These are phyloP conservation scores for Calvatia gigantea DNA, from an alignment of 768 basidiomycete genomes.

Conservation along the genomic window DNA sequence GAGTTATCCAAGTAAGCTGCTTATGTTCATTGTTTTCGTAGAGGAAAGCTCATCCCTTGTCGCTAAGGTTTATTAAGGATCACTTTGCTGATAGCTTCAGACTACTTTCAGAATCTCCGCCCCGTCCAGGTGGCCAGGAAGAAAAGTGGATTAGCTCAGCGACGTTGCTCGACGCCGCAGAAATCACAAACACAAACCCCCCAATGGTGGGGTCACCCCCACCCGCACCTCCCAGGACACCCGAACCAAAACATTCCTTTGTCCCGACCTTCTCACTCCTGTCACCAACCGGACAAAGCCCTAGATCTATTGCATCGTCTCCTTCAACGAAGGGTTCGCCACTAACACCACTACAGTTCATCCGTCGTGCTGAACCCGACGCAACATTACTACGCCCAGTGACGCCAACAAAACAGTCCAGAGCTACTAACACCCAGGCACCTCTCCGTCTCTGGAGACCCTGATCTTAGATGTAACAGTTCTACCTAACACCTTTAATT, in stretches of 20 bases:
- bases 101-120: conserved; percentile 63
- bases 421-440: conserved; percentile 30
- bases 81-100: conserved; percentile 86
- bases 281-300: conserved; percentile 51
- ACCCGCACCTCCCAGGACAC: conserved; percentile 53
- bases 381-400: conserved; percentile 46
- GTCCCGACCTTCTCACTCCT: conserved; percentile 69
- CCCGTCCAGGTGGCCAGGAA: conserved; percentile 47
- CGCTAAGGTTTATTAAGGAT: conserved; percentile 86
- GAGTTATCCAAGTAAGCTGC: conserved; percentile 80
- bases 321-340: conserved; percentile 62
- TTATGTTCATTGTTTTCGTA: neutral
- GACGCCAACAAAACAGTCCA: conserved; percentile 60
- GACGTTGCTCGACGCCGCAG: conserved; percentile 58
- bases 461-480: conserved; percentile 25
- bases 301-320: conserved; percentile 46
- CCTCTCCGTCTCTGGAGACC: conserved; percentile 66
- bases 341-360: conserved; percentile 78
- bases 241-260: conserved; percentile 55
- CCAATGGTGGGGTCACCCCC: conserved; percentile 23
- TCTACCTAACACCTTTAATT: neutral
- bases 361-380: conserved; percentile 72
- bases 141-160: conserved; percentile 86
- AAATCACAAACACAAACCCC: conserved; percentile 15
- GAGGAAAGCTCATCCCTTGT: conserved; percentile 12